phyloP scores from a whole-genome alignment of 1,139 yeast genomes.

The Kodamaea alishanica region DNA sequence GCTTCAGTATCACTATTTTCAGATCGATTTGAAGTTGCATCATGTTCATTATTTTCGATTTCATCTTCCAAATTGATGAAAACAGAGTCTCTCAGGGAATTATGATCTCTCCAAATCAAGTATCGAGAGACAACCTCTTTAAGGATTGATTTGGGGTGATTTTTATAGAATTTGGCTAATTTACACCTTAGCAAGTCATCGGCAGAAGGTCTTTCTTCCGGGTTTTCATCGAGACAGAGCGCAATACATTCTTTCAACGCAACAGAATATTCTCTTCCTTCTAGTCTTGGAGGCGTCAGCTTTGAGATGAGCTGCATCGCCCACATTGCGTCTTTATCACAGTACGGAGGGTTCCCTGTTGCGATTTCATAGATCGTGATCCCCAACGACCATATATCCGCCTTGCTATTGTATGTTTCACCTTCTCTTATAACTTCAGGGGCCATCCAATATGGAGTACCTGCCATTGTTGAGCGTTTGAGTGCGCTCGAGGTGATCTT shows the following conservation, averaged over 20 bases:
- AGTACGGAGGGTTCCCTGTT: conserved; percentile 96
- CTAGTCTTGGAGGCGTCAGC: conserved; percentile 90
- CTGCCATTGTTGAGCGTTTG: conserved; percentile 93
- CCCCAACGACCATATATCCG: conserved; percentile 93
- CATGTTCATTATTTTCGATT: conserved; percentile 7
- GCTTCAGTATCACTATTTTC: conserved; percentile 2
- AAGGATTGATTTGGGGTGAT: conserved; percentile 55
- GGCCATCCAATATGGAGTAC: conserved; percentile 99
- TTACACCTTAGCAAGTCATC: conserved; percentile 76
- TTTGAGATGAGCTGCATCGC: conserved; percentile 94
- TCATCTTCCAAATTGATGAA: conserved; percentile 38
- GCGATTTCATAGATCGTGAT: conserved; percentile 92
- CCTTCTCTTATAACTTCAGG: conserved; percentile 98
- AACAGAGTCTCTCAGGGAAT: conserved; percentile 49
- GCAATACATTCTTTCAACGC: conserved; percentile 85
- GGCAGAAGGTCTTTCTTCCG: conserved; percentile 83
- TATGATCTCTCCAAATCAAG: conserved; percentile 68
- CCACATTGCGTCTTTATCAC: conserved; percentile 91
- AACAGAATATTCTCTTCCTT: conserved; percentile 79
- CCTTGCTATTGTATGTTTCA: conserved; percentile 75
- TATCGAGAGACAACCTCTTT: conserved; percentile 81
- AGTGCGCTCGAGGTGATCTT: conserved; percentile 73
- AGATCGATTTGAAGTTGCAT: background rate
- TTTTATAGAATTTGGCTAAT: conserved; percentile 61
- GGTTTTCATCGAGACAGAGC: conserved; percentile 87